Conservation (phyloP, 768 basidiomycete species). For the Rhizopogon salebrosus region DNA sequence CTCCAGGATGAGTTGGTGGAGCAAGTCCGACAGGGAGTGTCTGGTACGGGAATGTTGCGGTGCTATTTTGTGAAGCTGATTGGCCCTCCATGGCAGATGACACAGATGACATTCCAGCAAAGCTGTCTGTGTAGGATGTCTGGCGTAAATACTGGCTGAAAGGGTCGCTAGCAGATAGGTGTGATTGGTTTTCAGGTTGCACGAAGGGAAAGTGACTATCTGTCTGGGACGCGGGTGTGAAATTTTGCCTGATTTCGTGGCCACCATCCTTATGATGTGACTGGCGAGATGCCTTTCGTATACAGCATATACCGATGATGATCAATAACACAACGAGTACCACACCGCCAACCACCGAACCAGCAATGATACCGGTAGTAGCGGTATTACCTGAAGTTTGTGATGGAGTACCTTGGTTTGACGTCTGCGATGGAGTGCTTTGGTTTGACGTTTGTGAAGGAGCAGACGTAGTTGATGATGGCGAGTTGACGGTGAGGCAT, state of each 20-base stretch:
- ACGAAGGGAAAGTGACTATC: slow-evolving; percentile 9
- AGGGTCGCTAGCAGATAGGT: background rate
- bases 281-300: slow-evolving; percentile 13
- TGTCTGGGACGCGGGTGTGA: slow-evolving; percentile 6
- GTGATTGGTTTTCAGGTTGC: background rate
- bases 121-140: slow-evolving; percentile 16
- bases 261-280: slow-evolving; percentile 37
- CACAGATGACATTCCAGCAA: slow-evolving; percentile 24
- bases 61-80: slow-evolving; percentile 21
- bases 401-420: slow-evolving; percentile 11
- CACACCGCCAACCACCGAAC: slow-evolving; percentile 43
- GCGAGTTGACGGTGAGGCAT: slow-evolving; percentile 45
- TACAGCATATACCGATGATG: slow-evolving; percentile 45
- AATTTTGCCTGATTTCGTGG: slow-evolving; percentile 9
- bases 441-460: slow-evolving; percentile 20
- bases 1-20: slow-evolving; percentile 25
- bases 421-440: slow-evolving; percentile 14
- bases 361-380: slow-evolving; percentile 45
- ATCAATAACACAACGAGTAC: slow-evolving; percentile 46
- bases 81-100: slow-evolving; percentile 38
- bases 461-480: slow-evolving; percentile 38
- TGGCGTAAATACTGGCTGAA: slow-evolving; percentile 10
- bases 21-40: slow-evolving; percentile 32
- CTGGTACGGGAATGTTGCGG: no score
- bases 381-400: slow-evolving; percentile 26